These are phyloP conservation scores for Podila verticillata DNA, from an alignment of 192 early-diverging fungal genomes.

Conservation along the genomic window DNA sequence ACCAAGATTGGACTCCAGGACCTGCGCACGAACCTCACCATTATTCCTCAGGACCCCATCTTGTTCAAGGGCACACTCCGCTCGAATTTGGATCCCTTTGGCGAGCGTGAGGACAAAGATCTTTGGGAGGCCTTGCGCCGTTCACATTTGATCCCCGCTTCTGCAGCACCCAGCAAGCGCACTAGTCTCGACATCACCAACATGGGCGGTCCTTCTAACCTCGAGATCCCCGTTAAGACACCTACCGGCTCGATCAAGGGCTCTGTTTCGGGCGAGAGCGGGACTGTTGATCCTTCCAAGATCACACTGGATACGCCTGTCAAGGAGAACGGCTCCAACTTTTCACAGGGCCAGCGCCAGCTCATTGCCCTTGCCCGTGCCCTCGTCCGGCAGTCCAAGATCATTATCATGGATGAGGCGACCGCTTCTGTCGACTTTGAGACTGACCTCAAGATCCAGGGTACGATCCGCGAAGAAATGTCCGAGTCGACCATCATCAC, in stretches of 20 bases:
- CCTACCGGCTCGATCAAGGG: slow-evolving; percentile 7
- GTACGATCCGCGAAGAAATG: slow-evolving; percentile 80
- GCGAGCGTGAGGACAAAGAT: slow-evolving; percentile 74
- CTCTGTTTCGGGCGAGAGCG: background rate
- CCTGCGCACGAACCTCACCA: slow-evolving; percentile 63
- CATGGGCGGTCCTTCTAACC: background rate
- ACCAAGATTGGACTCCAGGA: slow-evolving; percentile 64
- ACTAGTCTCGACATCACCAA: slow-evolving; percentile 18
- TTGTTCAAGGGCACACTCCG: slow-evolving; percentile 74
- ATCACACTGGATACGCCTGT: slow-evolving; percentile 73
- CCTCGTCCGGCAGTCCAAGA: slow-evolving; percentile 66
- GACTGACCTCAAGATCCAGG: slow-evolving; percentile 86
- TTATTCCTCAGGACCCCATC: slow-evolving; percentile 81
- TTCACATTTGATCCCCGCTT: slow-evolving; percentile 69
- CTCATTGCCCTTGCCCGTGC: slow-evolving; percentile 78
- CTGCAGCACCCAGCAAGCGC: slow-evolving; percentile 13
- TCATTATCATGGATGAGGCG: slow-evolving; percentile 89
- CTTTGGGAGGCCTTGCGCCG: too few species aligned
- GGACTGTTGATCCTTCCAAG: slow-evolving; percentile 33
- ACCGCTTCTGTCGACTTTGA: slow-evolving; percentile 90
- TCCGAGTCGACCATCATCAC: slow-evolving; percentile 78
- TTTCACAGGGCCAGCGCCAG: slow-evolving; percentile 79
- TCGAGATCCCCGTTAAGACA: background rate
- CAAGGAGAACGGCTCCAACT: slow-evolving; percentile 80
- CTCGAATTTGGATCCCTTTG: slow-evolving; percentile 91